phyloP scores from a whole-genome alignment of 75 land plant genomes.

The Larix kaempferi region DNA sequence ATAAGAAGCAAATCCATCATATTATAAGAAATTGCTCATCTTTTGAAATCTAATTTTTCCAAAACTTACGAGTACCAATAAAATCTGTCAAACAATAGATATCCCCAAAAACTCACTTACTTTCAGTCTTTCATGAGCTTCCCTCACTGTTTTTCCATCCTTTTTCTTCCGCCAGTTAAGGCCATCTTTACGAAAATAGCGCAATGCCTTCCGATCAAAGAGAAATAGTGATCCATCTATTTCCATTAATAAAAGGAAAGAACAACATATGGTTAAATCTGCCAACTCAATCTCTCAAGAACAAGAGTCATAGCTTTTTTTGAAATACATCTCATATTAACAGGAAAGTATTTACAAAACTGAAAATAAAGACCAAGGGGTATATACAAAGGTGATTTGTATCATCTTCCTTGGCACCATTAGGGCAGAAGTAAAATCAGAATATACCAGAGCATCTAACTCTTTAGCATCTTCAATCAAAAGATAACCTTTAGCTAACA shows the following conservation, averaged over 20 bases:
- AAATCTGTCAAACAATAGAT: neutral
- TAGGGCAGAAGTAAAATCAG: neutral
- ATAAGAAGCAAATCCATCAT: neutral
- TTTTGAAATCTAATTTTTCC: neutral
- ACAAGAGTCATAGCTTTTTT: neutral
- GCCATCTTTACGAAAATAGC: conserved; percentile 94
- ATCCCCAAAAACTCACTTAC: conserved; percentile 20
- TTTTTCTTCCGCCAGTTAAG: conserved; percentile 93
- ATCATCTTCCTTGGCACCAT: neutral
- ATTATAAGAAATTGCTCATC: neutral
- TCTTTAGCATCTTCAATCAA: too few species aligned
- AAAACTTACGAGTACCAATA: neutral
- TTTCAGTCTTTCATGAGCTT: conserved; percentile 96
- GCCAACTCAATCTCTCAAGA: neutral
- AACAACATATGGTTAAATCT: neutral
- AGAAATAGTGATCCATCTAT: conserved; percentile 88
- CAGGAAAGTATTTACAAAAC: too few species aligned
- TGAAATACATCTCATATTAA: too few species aligned
- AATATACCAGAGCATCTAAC: neutral
- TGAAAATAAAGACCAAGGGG: too few species aligned
- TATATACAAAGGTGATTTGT: neutral
- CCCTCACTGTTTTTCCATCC: conserved; percentile 92
- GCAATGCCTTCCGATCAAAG: conserved; percentile 85
- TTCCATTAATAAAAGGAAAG: neutral
- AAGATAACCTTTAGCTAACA: too few species aligned